phyloP scores from a whole-genome alignment of 78 protist genomes.

The Emiliania huxleyi region DNA sequence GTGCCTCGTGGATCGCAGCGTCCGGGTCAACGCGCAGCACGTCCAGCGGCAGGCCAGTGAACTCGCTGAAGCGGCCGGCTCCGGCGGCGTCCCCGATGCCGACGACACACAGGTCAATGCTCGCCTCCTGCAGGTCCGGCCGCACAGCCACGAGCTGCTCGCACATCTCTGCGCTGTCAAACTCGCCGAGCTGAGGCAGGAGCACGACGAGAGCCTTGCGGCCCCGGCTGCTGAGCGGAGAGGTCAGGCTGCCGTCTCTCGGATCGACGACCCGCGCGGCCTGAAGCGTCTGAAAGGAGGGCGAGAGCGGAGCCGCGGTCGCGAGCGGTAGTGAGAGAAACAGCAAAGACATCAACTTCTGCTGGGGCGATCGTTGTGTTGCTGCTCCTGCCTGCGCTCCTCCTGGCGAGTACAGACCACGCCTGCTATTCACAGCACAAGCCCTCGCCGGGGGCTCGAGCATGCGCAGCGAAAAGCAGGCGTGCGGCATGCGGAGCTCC shows the following conservation, averaged over 20 bases:
- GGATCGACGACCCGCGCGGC: not conserved
- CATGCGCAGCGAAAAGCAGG: no score
- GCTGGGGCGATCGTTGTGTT: no score
- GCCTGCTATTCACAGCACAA: no score
- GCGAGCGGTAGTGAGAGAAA: no score
- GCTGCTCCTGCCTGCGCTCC: no score
- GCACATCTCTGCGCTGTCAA: not conserved
- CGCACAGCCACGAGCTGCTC: not conserved
- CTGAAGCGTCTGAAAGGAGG: not conserved
- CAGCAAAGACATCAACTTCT: no score
- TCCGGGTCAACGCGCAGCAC: not conserved
- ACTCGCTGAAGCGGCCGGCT: not conserved
- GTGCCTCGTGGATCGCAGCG: not conserved
- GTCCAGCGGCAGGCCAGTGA: not conserved
- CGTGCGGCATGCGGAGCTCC: no score
- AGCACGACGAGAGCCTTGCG: not conserved
- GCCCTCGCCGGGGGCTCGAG: no score
- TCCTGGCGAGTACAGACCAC: no score
- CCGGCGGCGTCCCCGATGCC: constrained; percentile 15
- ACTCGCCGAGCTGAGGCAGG: constrained; percentile 22
- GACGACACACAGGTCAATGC: not conserved
- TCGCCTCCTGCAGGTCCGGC: not conserved
- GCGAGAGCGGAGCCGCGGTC: not conserved
- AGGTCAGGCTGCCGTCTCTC: not conserved
- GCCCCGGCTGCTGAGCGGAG: not conserved